Evolutionary conservation across 352 stramenopile genomes (phyloP), one percentile per base, ranked within the genome.

Genomic region (Thraustochytrium sp.): DNA sequence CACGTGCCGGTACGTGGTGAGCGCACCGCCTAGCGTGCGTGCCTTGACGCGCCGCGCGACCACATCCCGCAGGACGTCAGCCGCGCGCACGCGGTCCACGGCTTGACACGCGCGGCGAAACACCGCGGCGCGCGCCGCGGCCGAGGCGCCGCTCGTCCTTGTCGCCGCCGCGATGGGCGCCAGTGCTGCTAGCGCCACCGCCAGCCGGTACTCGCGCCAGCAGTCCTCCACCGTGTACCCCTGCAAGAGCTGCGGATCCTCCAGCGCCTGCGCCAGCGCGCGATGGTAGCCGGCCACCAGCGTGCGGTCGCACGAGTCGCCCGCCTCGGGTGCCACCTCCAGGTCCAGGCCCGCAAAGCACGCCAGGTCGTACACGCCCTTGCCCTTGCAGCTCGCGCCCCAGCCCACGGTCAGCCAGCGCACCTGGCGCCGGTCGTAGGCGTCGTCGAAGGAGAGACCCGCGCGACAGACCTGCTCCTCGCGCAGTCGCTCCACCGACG

Each of bases 161-260:
- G 5, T 1, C 48, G 62, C 37, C 62, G 62, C 44, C 23, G n/a
- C 26, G 37, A 80, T 75, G 9, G 68, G 68, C 0, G 38, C 34
- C 3, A 80, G 46, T 0, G 49, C 13, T 1, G 53, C 18, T 29
- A 80, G 26, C 63, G 76, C 26, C 46, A 80, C n/a, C 5, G n/a
- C 40, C 31, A 80, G 46, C 21, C 68, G 68, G 8, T 80, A 80
- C 26, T 80, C 68, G 18, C 46, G 68, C 68, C 68, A 80, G 68
- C 68, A 80, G 31, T 68, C 68, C 18, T 80, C 68, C 0, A 2
- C 34, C 11, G 46, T 55, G 51, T 80, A 80, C 4, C 31, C 51
- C 13, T 26, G n/a, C 1, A 65, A 23, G 21, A 42, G 48, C 34
- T 34, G 11, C 18, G 11, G 2, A 34, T 61, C 23, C 4, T 3